phyloP scores from a whole-genome alignment of 2,329 filamentous ascomycete genomes.

The Apiospora saccharicola region DNA sequence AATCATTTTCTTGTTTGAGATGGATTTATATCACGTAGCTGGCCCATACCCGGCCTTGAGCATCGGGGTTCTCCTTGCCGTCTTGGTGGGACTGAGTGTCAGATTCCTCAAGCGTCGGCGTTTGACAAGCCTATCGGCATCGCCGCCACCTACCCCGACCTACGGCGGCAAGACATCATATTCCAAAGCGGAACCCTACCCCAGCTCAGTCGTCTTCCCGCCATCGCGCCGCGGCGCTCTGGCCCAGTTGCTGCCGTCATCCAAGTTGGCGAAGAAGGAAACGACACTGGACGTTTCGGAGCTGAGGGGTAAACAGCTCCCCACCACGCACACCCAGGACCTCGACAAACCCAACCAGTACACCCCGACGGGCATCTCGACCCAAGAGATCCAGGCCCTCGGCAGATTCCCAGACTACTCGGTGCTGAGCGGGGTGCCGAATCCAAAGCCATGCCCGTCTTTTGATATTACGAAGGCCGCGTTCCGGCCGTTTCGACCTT shows the following conservation, averaged over 20 bases:
- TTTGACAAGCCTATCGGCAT: neutral
- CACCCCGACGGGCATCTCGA: conserved; percentile 63
- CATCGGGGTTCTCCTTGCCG: neutral
- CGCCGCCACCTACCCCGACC: neutral
- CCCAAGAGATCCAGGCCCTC: conserved; percentile 72
- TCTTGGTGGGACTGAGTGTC: neutral
- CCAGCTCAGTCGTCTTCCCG: conserved; percentile 25
- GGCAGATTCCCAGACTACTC: conserved; percentile 85
- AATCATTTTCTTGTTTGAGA: neutral
- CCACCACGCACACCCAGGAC: conserved; percentile 21
- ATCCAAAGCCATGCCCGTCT: conserved; percentile 67
- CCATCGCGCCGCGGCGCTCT: conserved; percentile 25
- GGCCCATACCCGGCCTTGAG: conserved; percentile 12
- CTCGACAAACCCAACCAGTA: conserved; percentile 22
- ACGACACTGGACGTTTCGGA: neutral
- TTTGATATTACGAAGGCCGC: conserved; percentile 75
- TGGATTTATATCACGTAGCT: conserved; percentile 2
- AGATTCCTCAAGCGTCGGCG: neutral
- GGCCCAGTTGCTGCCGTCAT: conserved; percentile 16
- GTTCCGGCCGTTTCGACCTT: conserved; percentile 80
- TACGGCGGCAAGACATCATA: neutral
- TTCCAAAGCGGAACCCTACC: conserved; percentile 22
- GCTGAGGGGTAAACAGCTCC: conserved; percentile 24
- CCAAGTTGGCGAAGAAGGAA: conserved; percentile 22
- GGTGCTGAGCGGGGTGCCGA: conserved; percentile 74